phyloP scores from a whole-genome alignment of 345 rosid species.

The Brassica juncea region DNA sequence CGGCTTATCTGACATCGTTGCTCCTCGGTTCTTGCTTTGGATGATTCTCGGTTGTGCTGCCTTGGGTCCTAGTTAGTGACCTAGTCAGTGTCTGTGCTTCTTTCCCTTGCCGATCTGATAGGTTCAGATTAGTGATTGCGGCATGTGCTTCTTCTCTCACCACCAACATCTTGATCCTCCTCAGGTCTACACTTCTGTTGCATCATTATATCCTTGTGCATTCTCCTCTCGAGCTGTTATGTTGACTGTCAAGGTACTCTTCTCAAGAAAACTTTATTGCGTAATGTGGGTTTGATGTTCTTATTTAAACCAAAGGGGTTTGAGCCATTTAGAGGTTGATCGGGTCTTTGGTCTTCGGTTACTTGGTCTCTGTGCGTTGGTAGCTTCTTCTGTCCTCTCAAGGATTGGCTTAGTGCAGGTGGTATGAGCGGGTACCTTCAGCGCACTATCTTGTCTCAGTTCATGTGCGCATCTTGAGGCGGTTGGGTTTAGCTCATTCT shows the following conservation, averaged over 20 bases:
- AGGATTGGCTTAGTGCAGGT: neutral
- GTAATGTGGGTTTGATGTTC: neutral
- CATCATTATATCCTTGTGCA: neutral
- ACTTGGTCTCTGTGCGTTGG: neutral
- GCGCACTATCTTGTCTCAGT: neutral
- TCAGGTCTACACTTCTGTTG: neutral
- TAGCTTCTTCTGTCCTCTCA: neutral
- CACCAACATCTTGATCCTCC: neutral
- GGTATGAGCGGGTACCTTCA: neutral
- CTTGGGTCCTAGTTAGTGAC: neutral
- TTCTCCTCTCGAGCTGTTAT: neutral
- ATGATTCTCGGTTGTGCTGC: neutral
- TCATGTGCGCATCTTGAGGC: neutral
- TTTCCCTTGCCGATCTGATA: neutral
- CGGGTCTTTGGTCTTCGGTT: neutral
- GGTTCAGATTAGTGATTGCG: neutral
- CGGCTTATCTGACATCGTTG: neutral
- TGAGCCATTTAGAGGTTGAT: neutral
- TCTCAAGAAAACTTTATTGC: neutral
- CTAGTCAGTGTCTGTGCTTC: neutral
- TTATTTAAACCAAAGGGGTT: neutral
- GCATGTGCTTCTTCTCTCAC: neutral
- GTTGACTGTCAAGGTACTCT: neutral
- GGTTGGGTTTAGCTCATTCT: neutral
- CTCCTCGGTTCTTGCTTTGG: neutral